Conservation (phyloP, 257 asterid species). For the Solanum dulcamara region DNA sequence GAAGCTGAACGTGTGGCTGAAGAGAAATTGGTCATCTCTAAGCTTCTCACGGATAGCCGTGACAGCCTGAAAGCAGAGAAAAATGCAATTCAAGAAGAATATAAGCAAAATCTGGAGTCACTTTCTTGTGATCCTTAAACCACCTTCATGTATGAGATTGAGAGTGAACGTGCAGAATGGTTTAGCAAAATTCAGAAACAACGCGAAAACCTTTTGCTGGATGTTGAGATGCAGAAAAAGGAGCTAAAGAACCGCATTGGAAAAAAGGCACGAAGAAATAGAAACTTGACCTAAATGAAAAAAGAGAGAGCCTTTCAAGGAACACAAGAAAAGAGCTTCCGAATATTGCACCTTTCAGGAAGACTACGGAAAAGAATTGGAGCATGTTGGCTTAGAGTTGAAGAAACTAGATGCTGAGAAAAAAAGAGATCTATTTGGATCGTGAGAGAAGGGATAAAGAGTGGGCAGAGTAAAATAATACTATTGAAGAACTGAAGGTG, state of each 20-base stretch:
- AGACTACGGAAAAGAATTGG: conserved; percentile 50
- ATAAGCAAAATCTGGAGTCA: conserved; percentile 55
- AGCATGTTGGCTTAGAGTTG: conserved; percentile 61
- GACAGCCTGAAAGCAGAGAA: conserved; percentile 64
- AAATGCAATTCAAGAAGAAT: conserved; percentile 47
- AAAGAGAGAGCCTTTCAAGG: conserved; percentile 58
- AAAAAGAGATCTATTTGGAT: conserved; percentile 51
- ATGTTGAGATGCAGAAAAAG: conserved; percentile 57
- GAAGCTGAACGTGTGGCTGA: conserved; percentile 66
- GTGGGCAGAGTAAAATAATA: conserved; percentile 63
- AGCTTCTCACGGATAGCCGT: conserved; percentile 61
- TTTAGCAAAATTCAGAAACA: conserved; percentile 67
- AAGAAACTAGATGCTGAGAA: conserved; percentile 59
- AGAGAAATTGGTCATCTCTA: conserved; percentile 54
- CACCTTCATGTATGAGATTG: conserved; percentile 51
- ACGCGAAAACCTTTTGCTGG: conserved; percentile 51
- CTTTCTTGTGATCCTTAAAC: conserved; percentile 69
- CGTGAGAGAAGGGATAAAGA: conserved; percentile 70
- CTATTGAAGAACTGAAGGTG: conserved; percentile 65
- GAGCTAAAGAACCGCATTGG: conserved; percentile 56
- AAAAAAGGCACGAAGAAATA: conserved; percentile 68
- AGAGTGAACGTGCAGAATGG: conserved; percentile 62
- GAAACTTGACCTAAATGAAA: conserved; percentile 53
- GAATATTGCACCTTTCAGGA: conserved; percentile 43
- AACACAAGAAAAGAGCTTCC: conserved; percentile 52